Percentiles rank a stretch among this genome's conserved stretches.
Conservation (phyloP, 2,329 filamentous ascomycete species). For the Aureobasidium zeae region DNA sequence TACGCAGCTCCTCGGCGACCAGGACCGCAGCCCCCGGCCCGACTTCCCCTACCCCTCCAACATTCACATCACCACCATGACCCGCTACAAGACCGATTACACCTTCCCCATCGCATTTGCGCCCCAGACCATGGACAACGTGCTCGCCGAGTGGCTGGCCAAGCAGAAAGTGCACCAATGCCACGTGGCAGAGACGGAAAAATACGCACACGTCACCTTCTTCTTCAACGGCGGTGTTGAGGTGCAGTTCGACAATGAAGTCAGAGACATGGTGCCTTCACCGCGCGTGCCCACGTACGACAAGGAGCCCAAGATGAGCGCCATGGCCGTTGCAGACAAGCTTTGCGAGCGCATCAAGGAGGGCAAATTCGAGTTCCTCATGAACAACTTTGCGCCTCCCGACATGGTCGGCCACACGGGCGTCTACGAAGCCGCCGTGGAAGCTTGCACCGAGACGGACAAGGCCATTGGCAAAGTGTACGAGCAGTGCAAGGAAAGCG, state of each 20-base stretch:
- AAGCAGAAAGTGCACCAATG: slow-evolving; percentile 87
- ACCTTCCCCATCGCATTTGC: slow-evolving; percentile 87
- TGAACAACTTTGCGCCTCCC: slow-evolving; percentile 99
- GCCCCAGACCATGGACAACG: slow-evolving; percentile 92
- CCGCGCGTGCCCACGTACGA: slow-evolving; percentile 97
- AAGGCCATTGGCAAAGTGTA: slow-evolving; percentile 88
- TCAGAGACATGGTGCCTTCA: slow-evolving; percentile 85
- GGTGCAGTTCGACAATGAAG: slow-evolving; percentile 87
- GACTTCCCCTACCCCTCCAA: slow-evolving; percentile 93
- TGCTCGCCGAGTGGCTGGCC: slow-evolving; percentile 92
- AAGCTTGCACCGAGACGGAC: slow-evolving; percentile 79
- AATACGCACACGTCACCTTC: slow-evolving; percentile 99
- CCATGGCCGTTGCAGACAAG: slow-evolving; percentile 79
- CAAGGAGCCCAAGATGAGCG: slow-evolving; percentile 90
- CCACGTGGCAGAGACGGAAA: slow-evolving; percentile 96
- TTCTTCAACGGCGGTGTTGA: slow-evolving; percentile 99
- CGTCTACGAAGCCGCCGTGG: slow-evolving; percentile 86
- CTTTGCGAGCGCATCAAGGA: slow-evolving; percentile 78
- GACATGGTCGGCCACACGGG: slow-evolving; percentile 99
- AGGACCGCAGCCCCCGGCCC: slow-evolving; percentile 81
- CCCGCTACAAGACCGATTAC: slow-evolving; percentile 92
- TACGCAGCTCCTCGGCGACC: slow-evolving; percentile 83
- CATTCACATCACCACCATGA: slow-evolving; percentile 87
- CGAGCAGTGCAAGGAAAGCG: slow-evolving; percentile 86
- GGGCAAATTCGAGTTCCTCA: slow-evolving; percentile 86